Conservation (phyloP, 2,329 filamentous ascomycete genomes). For the Diplodia seriata region DNA sequence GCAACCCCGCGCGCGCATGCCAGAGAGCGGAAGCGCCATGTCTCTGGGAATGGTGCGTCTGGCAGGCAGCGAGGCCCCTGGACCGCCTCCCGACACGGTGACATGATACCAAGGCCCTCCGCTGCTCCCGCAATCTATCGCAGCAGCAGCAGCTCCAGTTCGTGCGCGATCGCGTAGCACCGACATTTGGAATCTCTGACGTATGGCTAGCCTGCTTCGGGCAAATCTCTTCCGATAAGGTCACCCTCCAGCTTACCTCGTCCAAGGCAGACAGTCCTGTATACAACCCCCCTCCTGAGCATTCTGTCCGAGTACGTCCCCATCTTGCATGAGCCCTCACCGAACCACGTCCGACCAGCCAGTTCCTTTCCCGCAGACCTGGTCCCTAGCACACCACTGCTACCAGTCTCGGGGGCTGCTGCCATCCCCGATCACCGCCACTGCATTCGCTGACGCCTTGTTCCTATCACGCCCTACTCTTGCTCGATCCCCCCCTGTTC, state of each 20-base stretch:
- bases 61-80: slow-evolving; percentile 3
- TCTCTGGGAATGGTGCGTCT: slow-evolving; percentile 12
- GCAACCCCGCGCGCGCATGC: slow-evolving; percentile 14
- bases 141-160: slow-evolving; percentile 1
- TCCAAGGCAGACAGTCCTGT: not conserved
- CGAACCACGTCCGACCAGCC: not conserved
- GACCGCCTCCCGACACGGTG: not conserved
- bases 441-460: not conserved
- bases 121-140: slow-evolving; percentile 10
- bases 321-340: not conserved
- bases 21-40: slow-evolving; percentile 13
- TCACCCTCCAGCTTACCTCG: slow-evolving; percentile 8
- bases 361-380: not conserved
- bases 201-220: slow-evolving; percentile 25
- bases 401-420: not conserved
- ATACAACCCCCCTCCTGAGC: slow-evolving; percentile 2
- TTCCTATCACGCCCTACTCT: not conserved
- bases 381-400: not conserved
- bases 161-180: slow-evolving; percentile 18
- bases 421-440: not conserved
- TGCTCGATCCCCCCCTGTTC: not conserved
- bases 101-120: not conserved
- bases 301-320: not conserved
- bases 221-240: slow-evolving; percentile 8
- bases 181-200: slow-evolving; percentile 27